Percentiles rank a stretch among this genome's conserved stretches.
Evolutionary conservation across 169 alveolate species (phyloP).

Genomic region (Eimeria maxima): DNA sequence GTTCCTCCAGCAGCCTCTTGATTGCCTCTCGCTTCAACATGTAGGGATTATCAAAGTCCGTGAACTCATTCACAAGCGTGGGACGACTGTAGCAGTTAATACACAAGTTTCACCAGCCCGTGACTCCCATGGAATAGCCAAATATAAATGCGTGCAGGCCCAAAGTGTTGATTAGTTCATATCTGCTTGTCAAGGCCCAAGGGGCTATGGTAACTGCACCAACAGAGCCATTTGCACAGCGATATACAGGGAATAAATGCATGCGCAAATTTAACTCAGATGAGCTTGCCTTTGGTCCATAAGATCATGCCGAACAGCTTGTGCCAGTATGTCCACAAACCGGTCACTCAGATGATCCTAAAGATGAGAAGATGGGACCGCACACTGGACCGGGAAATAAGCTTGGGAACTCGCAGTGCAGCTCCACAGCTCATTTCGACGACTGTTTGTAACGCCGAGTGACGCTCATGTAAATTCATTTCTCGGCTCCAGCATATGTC

Average conservation of each 20-base stretch:
- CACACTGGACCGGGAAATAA: background rate
- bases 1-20: conserved; percentile 77
- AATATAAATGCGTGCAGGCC: background rate
- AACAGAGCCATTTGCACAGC: background rate
- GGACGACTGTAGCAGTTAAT: conserved; percentile 82
- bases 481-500: background rate
- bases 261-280: background rate
- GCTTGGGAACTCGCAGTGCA: background rate
- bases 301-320: conserved; percentile 83
- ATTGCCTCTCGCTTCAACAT: conserved; percentile 84
- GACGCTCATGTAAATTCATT: background rate
- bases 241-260: background rate
- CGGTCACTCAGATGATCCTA: conserved; percentile 69
- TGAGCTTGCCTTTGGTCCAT: conserved; percentile 81
- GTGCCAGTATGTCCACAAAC: conserved; percentile 78
- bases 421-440: background rate
- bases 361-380: background rate
- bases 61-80: conserved; percentile 81
- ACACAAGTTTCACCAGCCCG: background rate
- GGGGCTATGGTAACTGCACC: background rate
- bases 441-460: background rate
- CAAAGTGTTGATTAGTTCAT: background rate
- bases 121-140: background rate
- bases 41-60: conserved; percentile 85
- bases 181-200: background rate